Conservation (phyloP, 306 rosid genomes). For the Pyrus pyrifolia region DNA sequence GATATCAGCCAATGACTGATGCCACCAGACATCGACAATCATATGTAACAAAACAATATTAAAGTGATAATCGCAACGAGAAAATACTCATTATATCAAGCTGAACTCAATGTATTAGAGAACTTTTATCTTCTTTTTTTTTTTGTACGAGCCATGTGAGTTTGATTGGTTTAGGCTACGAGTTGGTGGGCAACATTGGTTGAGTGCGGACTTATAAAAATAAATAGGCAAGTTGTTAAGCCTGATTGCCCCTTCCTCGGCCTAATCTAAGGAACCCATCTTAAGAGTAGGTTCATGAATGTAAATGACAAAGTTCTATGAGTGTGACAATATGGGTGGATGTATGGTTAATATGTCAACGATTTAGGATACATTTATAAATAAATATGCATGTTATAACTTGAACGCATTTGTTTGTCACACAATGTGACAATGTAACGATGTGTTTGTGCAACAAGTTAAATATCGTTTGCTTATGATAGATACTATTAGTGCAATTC, state of each 20-base stretch:
- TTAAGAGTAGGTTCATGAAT: too few species aligned
- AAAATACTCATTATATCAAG: too few species aligned
- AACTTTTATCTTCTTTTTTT: background rate
- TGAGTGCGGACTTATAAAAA: background rate
- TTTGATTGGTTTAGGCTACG: background rate
- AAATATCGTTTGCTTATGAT: too few species aligned
- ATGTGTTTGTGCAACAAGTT: too few species aligned
- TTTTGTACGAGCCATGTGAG: background rate
- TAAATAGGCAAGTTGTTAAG: background rate
- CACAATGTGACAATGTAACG: too few species aligned
- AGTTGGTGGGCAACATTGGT: background rate
- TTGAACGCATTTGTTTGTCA: too few species aligned
- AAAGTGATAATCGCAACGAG: background rate
- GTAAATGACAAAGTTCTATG: too few species aligned
- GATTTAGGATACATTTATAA: too few species aligned
- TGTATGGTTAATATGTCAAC: too few species aligned
- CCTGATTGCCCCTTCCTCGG: background rate
- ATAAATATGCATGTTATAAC: too few species aligned
- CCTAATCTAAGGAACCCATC: background rate
- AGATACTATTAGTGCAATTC: background rate
- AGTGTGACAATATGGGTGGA: too few species aligned
- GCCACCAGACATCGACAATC: background rate
- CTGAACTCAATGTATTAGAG: background rate
- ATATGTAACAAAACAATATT: too few species aligned
- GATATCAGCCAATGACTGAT: accelerated